Conservation (phyloP, 768 basidiomycete genomes). For the Lactarius akahatsu region DNA sequence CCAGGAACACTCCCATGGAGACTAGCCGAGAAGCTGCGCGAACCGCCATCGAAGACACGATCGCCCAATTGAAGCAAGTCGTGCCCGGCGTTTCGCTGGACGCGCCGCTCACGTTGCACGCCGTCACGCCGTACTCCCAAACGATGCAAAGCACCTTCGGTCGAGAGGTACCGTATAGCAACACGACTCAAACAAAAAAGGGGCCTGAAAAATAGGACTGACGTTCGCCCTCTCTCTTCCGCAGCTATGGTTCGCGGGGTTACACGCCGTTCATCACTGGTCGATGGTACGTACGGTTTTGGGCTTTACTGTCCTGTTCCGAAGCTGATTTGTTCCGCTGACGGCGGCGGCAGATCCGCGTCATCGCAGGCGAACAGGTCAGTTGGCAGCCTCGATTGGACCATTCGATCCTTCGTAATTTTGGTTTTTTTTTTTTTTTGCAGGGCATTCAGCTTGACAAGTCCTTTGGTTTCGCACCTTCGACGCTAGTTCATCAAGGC, state of each 20-base stretch:
- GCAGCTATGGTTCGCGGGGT: conserved; percentile 81
- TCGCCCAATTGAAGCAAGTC: conserved; percentile 54
- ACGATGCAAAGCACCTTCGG: conserved; percentile 78
- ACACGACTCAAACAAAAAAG: not conserved
- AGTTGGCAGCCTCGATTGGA: conserved; percentile 30
- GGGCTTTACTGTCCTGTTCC: conserved; percentile 2
- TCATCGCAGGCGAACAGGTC: conserved; percentile 82
- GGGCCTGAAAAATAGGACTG: not conserved
- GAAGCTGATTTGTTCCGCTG: conserved; percentile 14
- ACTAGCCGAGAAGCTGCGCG: conserved; percentile 58
- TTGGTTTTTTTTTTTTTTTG: not conserved
- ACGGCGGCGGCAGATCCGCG: conserved; percentile 56
- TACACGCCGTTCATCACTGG: conserved; percentile 91
- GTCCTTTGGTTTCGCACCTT: conserved; percentile 85
- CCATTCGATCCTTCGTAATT: not conserved
- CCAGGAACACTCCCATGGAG: conserved; percentile 85
- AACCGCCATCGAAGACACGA: conserved; percentile 52
- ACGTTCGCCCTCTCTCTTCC: conserved; percentile 3
- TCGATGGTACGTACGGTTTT: conserved; percentile 69
- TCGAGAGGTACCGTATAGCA: conserved; percentile 54
- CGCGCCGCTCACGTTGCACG: conserved; percentile 67
- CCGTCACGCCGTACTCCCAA: conserved; percentile 77
- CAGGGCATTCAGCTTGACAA: conserved; percentile 68
- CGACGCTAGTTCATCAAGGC: conserved; percentile 76
- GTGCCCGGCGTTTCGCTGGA: conserved; percentile 51